phyloP scores from a whole-genome alignment of 2,329 filamentous ascomycete species.

The Fusarium sublunatum region DNA sequence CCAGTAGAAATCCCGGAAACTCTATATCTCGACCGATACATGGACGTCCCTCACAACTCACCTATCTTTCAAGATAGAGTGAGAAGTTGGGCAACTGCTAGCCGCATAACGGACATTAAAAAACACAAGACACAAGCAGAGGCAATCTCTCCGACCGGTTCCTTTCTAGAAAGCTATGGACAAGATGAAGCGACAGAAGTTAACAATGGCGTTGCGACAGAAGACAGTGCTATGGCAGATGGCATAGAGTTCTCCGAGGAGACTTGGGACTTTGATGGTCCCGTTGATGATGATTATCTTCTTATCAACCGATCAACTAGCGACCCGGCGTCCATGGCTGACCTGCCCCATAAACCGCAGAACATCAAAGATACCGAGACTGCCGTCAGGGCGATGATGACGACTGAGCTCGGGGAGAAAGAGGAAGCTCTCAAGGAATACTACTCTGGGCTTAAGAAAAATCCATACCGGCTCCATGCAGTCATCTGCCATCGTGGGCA shows the following conservation, averaged over 20 bases:
- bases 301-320: slow-evolving; percentile 41
- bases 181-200: not conserved
- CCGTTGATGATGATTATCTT: slow-evolving; percentile 52
- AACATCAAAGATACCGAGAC: slow-evolving; percentile 40
- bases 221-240: slow-evolving; percentile 8
- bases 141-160: slow-evolving; percentile 41
- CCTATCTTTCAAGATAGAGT: slow-evolving; percentile 72
- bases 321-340: not conserved
- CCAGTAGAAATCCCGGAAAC: slow-evolving; percentile 82
- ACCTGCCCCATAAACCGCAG: slow-evolving; percentile 17
- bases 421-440: slow-evolving; percentile 46
- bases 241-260: slow-evolving; percentile 37
- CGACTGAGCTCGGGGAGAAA: slow-evolving; percentile 53
- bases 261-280: slow-evolving; percentile 54
- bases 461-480: slow-evolving; percentile 86
- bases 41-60: slow-evolving; percentile 72
- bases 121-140: slow-evolving; percentile 48
- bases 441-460: slow-evolving; percentile 65
- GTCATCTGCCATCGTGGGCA: slow-evolving; percentile 90
- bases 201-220: not conserved
- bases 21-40: slow-evolving; percentile 89
- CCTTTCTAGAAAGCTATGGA: slow-evolving; percentile 46
- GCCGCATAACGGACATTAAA: slow-evolving; percentile 68
- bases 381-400: slow-evolving; percentile 57
- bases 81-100: slow-evolving; percentile 79